Evolutionary conservation across 345 rosid genomes (phyloP), one percentile per base, ranked within the genome.

Genomic region (Eucalyptus cloeziana): DNA sequence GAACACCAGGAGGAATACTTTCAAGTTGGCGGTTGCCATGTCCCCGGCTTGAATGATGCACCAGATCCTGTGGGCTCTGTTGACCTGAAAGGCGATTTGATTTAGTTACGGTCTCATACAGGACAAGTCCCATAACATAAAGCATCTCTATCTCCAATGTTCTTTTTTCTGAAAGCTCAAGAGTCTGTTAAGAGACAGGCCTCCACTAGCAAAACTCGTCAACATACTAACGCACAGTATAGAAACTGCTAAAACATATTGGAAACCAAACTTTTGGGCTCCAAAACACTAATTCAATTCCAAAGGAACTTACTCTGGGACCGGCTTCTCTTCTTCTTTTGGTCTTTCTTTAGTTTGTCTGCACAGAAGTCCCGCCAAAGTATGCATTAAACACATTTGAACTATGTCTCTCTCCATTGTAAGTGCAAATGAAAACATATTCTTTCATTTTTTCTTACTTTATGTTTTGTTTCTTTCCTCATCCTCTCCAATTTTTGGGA

Each of bases 1-100:
- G 17, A 52, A 52, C 45, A 86, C 87, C 64, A n/a, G 49, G 87
- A 71, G 33, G 49, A 88, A 86, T 81, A 85, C 27, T 22, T 21
- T 95, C 95, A 95, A 49, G 96, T 92, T 44, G 99, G 98, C 4
- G 99, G 97, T 88, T 96, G 99, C 99, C 99, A 98, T 87, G 98
- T 95, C 92, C 99, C 99, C 5, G 99, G 98, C 92, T 89, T 94
- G 92, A 89, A 98, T 80, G 97, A 92, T 92, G 95, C 90, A 86
- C 99, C 98, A 27, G 98, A 94, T 90, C 99, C 99, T 67, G 95
- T 91, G 79, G 99, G 98, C 90, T 98, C 98, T 2, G 96, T 89
- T 86, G 93, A 91, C 91, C 99, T 98, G 93, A 91, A 93, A 92
- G 90, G 31, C n/a, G 30, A 56, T 37, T 17, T 60, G 49, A 58